phyloP scores from a whole-genome alignment of 2,329 filamentous ascomycete species.

The Arachnomyces sp. region DNA sequence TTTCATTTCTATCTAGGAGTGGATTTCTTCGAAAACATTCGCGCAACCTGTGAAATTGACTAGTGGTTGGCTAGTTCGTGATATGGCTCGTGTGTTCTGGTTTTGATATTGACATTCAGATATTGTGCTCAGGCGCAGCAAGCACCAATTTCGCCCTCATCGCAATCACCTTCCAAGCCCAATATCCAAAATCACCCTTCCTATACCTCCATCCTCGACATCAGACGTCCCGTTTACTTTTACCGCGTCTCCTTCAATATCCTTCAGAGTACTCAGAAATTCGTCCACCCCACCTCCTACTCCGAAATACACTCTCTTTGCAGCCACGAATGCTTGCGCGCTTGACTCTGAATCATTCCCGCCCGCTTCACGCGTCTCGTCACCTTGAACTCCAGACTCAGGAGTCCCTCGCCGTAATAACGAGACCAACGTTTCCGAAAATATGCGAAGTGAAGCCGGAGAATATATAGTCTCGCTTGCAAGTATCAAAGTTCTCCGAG shows the following conservation, averaged over 20 bases:
- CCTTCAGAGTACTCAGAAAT: conserved; percentile 35
- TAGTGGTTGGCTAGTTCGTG: too few relatives aligned
- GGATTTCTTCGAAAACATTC: too few relatives aligned
- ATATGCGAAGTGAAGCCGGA: conserved; percentile 45
- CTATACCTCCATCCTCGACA: conserved; percentile 37
- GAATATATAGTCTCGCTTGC: conserved; percentile 61
- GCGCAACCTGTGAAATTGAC: too few relatives aligned
- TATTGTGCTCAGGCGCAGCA: too few relatives aligned
- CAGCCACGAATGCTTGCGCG: conserved; percentile 50
- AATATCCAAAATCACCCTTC: conserved; percentile 36
- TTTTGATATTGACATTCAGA: background rate
- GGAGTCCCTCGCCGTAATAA: conserved; percentile 39
- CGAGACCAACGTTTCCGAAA: conserved; percentile 47
- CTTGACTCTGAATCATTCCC: conserved; percentile 8
- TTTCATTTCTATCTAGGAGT: too few relatives aligned
- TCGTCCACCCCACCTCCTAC: conserved; percentile 59
- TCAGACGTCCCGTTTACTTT: conserved; percentile 27
- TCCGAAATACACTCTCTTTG: conserved; percentile 60
- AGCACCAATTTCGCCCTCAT: background rate
- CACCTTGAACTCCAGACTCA: background rate
- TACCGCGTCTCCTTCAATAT: conserved; percentile 18
- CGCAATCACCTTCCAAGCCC: conserved; percentile 7
- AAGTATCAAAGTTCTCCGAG: conserved; percentile 42
- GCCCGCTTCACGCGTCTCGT: conserved; percentile 6
- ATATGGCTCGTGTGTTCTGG: conserved; percentile 4